Evolutionary conservation across 2,329 filamentous ascomycete species (phyloP).

Genomic region (Uncinocarpus reesii): DNA sequence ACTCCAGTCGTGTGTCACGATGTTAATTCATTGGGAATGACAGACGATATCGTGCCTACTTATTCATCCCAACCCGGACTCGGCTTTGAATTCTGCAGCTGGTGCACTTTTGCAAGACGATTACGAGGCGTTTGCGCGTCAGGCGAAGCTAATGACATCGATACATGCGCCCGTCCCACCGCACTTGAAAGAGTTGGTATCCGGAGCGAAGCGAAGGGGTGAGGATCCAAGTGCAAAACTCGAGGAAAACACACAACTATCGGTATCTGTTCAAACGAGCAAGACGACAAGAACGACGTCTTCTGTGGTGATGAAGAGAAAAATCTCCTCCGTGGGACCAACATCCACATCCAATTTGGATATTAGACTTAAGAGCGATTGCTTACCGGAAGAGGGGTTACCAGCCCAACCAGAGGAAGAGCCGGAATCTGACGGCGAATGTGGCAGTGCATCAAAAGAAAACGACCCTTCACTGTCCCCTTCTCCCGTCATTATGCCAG

Average conservation of each 20-base stretch:
- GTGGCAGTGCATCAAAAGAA: slow-evolving; percentile 38
- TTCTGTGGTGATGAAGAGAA: slow-evolving; percentile 27
- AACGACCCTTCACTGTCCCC: slow-evolving; percentile 39
- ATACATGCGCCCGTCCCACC: slow-evolving; percentile 49
- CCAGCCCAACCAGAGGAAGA: slow-evolving; percentile 23
- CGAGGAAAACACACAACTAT: slow-evolving; percentile 20
- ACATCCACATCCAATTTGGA: slow-evolving; percentile 14
- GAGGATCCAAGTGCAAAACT: slow-evolving; percentile 35
- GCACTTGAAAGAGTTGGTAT: slow-evolving; percentile 36
- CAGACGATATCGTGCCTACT: slow-evolving; percentile 52
- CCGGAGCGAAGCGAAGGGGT: slow-evolving; percentile 46
- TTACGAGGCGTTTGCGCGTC: slow-evolving; percentile 46
- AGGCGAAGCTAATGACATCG: slow-evolving; percentile 52
- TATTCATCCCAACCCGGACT: slow-evolving; percentile 55
- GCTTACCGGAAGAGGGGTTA: slow-evolving; percentile 3
- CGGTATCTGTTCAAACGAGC: background rate
- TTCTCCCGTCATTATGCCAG: slow-evolving; percentile 26
- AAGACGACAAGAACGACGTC: slow-evolving; percentile 13
- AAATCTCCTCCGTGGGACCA: slow-evolving; percentile 2
- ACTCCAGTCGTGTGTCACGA: background rate
- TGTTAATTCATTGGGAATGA: background rate
- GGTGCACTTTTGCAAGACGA: slow-evolving; percentile 50
- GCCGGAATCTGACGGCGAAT: slow-evolving; percentile 27
- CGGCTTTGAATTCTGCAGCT: slow-evolving; percentile 52
- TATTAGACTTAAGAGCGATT: slow-evolving; percentile 7